These are phyloP conservation scores for Fraxinus sp. DNA, from an alignment of 305 asterid genomes.

Conservation along the genomic window DNA sequence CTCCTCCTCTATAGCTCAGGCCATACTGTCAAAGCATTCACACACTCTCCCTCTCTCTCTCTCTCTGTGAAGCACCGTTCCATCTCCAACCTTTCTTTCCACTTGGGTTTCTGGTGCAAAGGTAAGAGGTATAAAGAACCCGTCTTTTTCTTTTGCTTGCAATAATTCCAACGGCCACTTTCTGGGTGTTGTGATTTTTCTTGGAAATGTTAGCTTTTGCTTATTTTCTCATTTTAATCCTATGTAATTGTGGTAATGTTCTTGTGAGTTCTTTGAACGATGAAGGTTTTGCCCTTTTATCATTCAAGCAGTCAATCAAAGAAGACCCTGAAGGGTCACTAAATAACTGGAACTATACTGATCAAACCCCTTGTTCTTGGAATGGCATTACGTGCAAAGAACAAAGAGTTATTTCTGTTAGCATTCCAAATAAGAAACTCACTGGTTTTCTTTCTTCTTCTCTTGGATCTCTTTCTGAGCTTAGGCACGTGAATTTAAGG, in stretches of 20 bases:
- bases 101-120: slow-evolving; percentile 39
- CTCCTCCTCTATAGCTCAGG: slow-evolving; percentile 31
- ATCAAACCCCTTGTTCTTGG: slow-evolving; percentile 90
- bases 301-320: slow-evolving; percentile 60
- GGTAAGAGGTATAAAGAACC: slow-evolving; percentile 40
- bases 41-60: slow-evolving; percentile 30
- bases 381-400: slow-evolving; percentile 81
- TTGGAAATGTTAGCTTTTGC: slow-evolving; percentile 48
- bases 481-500: slow-evolving; percentile 81
- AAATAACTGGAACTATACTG: slow-evolving; percentile 64
- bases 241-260: slow-evolving; percentile 27
- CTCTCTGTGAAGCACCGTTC: slow-evolving; percentile 18
- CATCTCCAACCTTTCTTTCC: slow-evolving; percentile 25
- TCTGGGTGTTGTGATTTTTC: slow-evolving; percentile 18
- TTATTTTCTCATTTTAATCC: slow-evolving; percentile 33
- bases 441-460: slow-evolving; percentile 63
- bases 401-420: slow-evolving; percentile 62
- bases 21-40: slow-evolving; percentile 42
- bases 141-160: background rate
- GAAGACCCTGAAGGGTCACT: slow-evolving; percentile 75
- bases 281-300: slow-evolving; percentile 65
- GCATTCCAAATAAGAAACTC: slow-evolving; percentile 78
- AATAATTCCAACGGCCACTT: slow-evolving; percentile 30
- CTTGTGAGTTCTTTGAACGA: slow-evolving; percentile 58
- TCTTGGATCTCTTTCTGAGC: slow-evolving; percentile 73